phyloP scores from a whole-genome alignment of 495 filamentous ascomycete species.

The Hypoxylon rickii region DNA sequence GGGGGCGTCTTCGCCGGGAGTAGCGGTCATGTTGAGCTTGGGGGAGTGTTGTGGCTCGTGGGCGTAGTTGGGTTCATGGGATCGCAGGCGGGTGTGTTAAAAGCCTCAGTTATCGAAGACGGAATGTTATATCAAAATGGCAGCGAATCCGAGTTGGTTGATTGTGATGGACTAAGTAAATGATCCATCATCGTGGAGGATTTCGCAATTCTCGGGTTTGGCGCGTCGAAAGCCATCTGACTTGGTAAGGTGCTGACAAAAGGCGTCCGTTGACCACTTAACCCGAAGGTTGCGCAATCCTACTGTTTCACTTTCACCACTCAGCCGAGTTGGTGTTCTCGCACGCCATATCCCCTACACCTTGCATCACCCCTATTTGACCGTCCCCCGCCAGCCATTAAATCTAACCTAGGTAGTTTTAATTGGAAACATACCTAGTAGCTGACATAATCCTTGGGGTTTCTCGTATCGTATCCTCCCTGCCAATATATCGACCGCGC shows the following conservation, averaged over 20 bases:
- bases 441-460: not conserved
- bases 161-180: not conserved
- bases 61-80: slow-evolving; percentile 7
- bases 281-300: slow-evolving; percentile 31
- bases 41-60: not conserved
- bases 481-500: too few relatives aligned
- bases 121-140: not conserved
- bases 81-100: not conserved
- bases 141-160: not conserved
- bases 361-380: slow-evolving; percentile 21
- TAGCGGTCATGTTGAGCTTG: slow-evolving; percentile 9
- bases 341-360: slow-evolving; percentile 29
- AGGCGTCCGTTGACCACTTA: slow-evolving; percentile 20
- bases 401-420: too few relatives aligned
- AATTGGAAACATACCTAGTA: not conserved
- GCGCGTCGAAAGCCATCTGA: slow-evolving; percentile 23
- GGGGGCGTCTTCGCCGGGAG: slow-evolving; percentile 18
- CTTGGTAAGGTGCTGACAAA: slow-evolving; percentile 30
- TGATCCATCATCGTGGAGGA: slow-evolving; percentile 3
- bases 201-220: slow-evolving; percentile 4
- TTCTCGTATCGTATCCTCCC: too few relatives aligned
- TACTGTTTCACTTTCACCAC: slow-evolving; percentile 28
- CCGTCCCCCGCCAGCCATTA: not conserved
- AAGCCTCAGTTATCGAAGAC: too few relatives aligned
- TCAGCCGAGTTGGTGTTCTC: slow-evolving; percentile 26